Base-by-base conservation (phyloP, 441 rosid genomes). In the Mallotus repandus region DNA sequence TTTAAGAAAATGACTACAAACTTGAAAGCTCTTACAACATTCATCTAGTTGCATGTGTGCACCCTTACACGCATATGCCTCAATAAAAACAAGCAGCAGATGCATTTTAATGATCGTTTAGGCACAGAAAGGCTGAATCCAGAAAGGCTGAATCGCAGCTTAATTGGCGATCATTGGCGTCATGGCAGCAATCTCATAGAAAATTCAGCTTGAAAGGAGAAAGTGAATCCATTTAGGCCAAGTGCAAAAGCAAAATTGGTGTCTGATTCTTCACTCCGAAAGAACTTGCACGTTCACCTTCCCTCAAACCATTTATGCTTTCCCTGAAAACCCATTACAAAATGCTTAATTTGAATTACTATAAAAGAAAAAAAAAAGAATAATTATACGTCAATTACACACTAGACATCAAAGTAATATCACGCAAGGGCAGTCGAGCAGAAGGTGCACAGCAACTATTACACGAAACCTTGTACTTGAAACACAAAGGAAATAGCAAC, bases 31-130 rank as follows among this genome's bases (percentile, higher is more conserved):
- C 79, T 79, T 69, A 74, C 67, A 77, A 67, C 74, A 75, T 77
- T 78, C 75, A 78, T 70, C 68, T 70, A 73, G 79, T 82, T 70
- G 76, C 76, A 75, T 73, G 81, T 13, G 73, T 69, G 82, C 74
- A 70, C 76, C 77, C 80, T 72, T 73, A 74, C 82, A 78, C 80
- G 88, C 86, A 82, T 80, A 81, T 81, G 85, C 84, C 87, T 62
- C 76, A 73, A 74, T 76, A 43, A 73, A 76, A 84, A 81, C 80
- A 72, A 77, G 73, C 81, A 81, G 85, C 86, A 79, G 86, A 81
- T 84, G 88, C 84, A 74, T 79, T 72, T 82, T 61, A 45, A 73
- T 46, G 43, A 70, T 72, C 67, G 57, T 64, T n/a, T n/a, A n/a
- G n/a, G n/a, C n/a, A n/a, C n/a, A n/a, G n/a, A n/a, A n/a, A n/a